A percentile compares a stretch with the other conserved stretches of the same genome.
These are phyloP conservation scores for Didymella keratinophila DNA, from an alignment of 2,329 filamentous ascomycete species.

Conservation along the genomic window DNA sequence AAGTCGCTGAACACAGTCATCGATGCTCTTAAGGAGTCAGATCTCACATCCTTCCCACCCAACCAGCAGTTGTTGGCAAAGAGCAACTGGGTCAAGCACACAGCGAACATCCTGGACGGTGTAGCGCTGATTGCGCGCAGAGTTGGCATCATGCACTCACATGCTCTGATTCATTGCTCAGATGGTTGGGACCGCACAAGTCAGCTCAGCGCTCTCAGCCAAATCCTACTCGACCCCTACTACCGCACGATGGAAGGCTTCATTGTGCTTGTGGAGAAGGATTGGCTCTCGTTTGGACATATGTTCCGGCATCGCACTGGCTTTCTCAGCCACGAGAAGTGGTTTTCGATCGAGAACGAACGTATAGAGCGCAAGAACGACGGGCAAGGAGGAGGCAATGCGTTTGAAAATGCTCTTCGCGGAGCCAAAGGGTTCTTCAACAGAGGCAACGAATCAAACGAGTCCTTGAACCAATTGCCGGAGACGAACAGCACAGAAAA, in stretches of 20 bases:
- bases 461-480: constrained; percentile 64
- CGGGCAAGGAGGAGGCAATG: constrained; percentile 66
- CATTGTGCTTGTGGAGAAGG: constrained; percentile 93
- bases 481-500: constrained; percentile 60
- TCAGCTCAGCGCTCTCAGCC: constrained; percentile 88
- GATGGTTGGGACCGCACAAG: constrained; percentile 98
- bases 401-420: constrained; percentile 83
- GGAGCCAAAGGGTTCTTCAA: constrained; percentile 92
- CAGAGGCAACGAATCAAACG: constrained; percentile 73
- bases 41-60: constrained; percentile 82
- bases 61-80: constrained; percentile 81
- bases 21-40: constrained; percentile 90
- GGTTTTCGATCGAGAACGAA: constrained; percentile 90
- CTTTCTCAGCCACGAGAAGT: constrained; percentile 87
- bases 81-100: constrained; percentile 92
- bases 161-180: constrained; percentile 96
- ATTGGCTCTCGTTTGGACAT: constrained; percentile 97
- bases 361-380: constrained; percentile 62
- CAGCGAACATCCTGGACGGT: constrained; percentile 82
- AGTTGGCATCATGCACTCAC: constrained; percentile 89
- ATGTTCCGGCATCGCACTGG: constrained; percentile 96
- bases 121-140: constrained; percentile 84
- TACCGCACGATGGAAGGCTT: constrained; percentile 95
- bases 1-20: constrained; percentile 87
- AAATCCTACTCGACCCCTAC: constrained; percentile 94